phyloP scores from a whole-genome alignment of 1,139 yeast species.

The Chernovozyma aurita region DNA sequence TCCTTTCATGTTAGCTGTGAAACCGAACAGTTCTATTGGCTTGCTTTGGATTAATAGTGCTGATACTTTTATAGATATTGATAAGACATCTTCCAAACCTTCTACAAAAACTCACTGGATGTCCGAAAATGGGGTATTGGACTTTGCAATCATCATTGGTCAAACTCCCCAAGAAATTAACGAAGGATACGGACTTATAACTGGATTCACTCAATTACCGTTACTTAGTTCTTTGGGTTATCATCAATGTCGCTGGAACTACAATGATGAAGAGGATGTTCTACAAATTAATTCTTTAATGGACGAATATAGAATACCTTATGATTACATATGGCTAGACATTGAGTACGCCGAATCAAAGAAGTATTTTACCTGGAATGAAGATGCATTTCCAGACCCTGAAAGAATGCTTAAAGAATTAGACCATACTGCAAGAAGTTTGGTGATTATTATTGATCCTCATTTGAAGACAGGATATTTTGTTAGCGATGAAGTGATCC shows the following conservation, averaged over 20 bases:
- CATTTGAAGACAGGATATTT: slow-evolving; percentile 73
- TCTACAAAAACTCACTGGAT: slow-evolving; percentile 76
- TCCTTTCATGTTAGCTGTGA: slow-evolving; percentile 77
- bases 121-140: slow-evolving; percentile 83
- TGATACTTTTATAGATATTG: slow-evolving; percentile 83
- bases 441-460: slow-evolving; percentile 88
- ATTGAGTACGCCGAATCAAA: slow-evolving; percentile 84
- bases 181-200: slow-evolving; percentile 59
- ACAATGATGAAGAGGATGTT: slow-evolving; percentile 83
- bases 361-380: slow-evolving; percentile 90
- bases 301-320: slow-evolving; percentile 75
- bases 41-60: slow-evolving; percentile 92
- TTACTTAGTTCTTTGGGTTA: slow-evolving; percentile 78
- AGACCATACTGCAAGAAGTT: slow-evolving; percentile 69
- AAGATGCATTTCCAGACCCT: slow-evolving; percentile 70
- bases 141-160: slow-evolving; percentile 66
- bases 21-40: slow-evolving; percentile 59
- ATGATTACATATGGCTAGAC: slow-evolving; percentile 93
- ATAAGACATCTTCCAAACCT: slow-evolving; percentile 21
- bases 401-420: slow-evolving; percentile 58
- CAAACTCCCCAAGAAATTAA: slow-evolving; percentile 58
- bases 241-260: slow-evolving; percentile 98
- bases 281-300: slow-evolving; percentile 62
- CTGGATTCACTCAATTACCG: slow-evolving; percentile 78
- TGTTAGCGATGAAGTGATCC: slow-evolving; percentile 51